A percentile compares a stretch with the other conserved stretches of the same genome.
Conservation (phyloP, 352 stramenopile genomes). For the Sclerospora graminicola region DNA sequence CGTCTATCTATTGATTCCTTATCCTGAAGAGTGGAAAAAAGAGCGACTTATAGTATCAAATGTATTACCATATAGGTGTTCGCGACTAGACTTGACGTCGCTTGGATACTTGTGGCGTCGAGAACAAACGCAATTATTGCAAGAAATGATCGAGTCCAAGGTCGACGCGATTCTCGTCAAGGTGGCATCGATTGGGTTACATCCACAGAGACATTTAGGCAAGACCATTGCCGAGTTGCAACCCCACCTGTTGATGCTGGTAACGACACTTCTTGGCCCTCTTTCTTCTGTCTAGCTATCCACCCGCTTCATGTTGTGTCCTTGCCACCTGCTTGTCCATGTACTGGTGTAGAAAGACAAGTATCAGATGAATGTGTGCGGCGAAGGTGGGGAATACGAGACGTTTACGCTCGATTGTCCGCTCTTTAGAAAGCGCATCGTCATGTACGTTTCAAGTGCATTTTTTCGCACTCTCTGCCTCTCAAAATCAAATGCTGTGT, state of each 20-base stretch:
- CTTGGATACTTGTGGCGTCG: constrained; percentile 94
- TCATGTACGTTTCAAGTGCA: constrained; percentile 79
- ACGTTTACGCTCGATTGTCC: constrained; percentile 97
- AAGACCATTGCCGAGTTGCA: constrained; percentile 83
- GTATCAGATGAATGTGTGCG: constrained; percentile 97
- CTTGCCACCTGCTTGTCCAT: background rate
- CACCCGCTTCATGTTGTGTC: background rate
- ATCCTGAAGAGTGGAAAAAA: too few relatives aligned
- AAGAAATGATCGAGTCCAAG: constrained; percentile 91
- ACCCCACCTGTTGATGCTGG: constrained; percentile 84
- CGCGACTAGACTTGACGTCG: constrained; percentile 89
- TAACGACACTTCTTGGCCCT: constrained; percentile 2
- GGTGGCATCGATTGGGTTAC: constrained; percentile 88
- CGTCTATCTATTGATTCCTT: background rate
- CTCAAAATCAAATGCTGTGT: background rate
- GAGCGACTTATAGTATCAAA: too few relatives aligned
- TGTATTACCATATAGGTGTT: too few relatives aligned
- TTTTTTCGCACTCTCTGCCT: too few relatives aligned
- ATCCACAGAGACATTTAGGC: constrained; percentile 76
- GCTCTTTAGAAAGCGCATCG: constrained; percentile 90
- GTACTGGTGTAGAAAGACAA: constrained; percentile 67
- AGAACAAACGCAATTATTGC: constrained; percentile 86
- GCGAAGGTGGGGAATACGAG: constrained; percentile 99
- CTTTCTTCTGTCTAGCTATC: background rate
- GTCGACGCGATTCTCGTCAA: constrained; percentile 96